These are phyloP conservation scores for Groenewaldozyma tartarivorans DNA, from an alignment of 805 yeast species.

Conservation along the genomic window DNA sequence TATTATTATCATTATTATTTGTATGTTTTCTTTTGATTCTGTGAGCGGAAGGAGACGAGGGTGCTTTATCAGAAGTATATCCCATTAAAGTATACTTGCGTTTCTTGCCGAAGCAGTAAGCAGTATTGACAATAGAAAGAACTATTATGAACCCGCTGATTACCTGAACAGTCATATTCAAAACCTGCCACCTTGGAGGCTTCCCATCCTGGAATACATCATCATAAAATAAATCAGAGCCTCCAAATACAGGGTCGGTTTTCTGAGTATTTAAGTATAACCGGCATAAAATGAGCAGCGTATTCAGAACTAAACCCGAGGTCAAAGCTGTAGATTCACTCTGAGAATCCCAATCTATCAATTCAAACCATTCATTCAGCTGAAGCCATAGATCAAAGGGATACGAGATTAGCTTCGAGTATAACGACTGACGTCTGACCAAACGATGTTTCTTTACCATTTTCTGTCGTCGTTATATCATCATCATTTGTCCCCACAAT, in stretches of 20 bases:
- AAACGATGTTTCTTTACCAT: conserved; percentile 5
- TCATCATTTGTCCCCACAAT: neutral
- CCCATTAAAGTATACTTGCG: conserved; percentile 18
- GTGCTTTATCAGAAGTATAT: conserved; percentile 13
- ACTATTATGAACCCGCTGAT: conserved; percentile 7
- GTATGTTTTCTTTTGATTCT: conserved; percentile 5
- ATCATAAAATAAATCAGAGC: conserved; percentile 5
- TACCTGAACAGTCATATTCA: neutral
- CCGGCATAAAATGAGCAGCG: conserved; percentile 14
- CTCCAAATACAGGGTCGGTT: conserved; percentile 2
- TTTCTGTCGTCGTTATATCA: neutral
- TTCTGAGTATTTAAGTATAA: conserved; percentile 5
- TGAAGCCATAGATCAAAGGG: conserved; percentile 23
- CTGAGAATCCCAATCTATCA: conserved; percentile 24
- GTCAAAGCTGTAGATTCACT: conserved; percentile 16
- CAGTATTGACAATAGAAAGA: conserved; percentile 11
- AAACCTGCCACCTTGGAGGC: neutral
- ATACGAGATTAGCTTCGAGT: conserved; percentile 4
- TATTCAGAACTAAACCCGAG: conserved; percentile 14
- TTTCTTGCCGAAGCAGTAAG: conserved; percentile 8
- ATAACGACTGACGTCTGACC: conserved; percentile 8
- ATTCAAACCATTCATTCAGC: conserved; percentile 19
- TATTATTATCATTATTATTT: neutral
- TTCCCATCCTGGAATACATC: neutral
- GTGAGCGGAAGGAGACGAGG: conserved; percentile 20